Evolutionary conservation across 177 flowering plant species (phyloP).

Genomic region (Vitis hybrid): DNA sequence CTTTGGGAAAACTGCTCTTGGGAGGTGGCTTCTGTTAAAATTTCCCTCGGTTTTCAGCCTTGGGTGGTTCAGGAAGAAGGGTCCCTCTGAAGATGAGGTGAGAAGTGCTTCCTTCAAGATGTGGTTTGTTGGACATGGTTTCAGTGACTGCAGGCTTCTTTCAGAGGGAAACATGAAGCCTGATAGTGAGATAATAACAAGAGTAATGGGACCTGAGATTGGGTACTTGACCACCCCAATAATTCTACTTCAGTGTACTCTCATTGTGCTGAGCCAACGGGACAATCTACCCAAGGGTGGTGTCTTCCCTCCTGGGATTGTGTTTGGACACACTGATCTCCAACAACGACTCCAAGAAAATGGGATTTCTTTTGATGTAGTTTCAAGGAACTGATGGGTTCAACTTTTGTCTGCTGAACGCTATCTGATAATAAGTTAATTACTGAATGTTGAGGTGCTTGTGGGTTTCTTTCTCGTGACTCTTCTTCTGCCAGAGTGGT

Average conservation of each 20-base stretch:
- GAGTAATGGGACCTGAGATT: slow-evolving; percentile 89
- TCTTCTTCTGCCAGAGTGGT: too few relatives aligned
- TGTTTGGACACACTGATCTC: slow-evolving; percentile 89
- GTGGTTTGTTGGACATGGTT: slow-evolving; percentile 90
- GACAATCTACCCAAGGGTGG: slow-evolving; percentile 80
- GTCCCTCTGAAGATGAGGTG: slow-evolving; percentile 89
- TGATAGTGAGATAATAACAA: slow-evolving; percentile 71
- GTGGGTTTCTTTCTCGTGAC: too few relatives aligned
- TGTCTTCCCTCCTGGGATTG: slow-evolving; percentile 74
- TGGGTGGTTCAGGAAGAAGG: slow-evolving; percentile 77
- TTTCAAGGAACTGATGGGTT: slow-evolving; percentile 28
- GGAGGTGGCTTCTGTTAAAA: slow-evolving; percentile 78
- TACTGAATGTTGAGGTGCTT: too few relatives aligned
- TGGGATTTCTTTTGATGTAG: slow-evolving; percentile 78
- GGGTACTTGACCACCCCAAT: slow-evolving; percentile 90
- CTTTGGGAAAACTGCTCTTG: slow-evolving; percentile 47
- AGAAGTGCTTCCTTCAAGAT: slow-evolving; percentile 80
- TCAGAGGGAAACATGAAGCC: slow-evolving; percentile 49
- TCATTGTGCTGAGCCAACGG: slow-evolving; percentile 54
- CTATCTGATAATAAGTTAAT: too few relatives aligned
- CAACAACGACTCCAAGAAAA: slow-evolving; percentile 76
- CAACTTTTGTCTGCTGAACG: too few relatives aligned
- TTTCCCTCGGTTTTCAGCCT: slow-evolving; percentile 80
- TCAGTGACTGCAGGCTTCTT: slow-evolving; percentile 35
- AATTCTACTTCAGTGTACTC: slow-evolving; percentile 78